Conservation (phyloP, 164 flowering plant genomes). For the Cinnamomum chago region DNA sequence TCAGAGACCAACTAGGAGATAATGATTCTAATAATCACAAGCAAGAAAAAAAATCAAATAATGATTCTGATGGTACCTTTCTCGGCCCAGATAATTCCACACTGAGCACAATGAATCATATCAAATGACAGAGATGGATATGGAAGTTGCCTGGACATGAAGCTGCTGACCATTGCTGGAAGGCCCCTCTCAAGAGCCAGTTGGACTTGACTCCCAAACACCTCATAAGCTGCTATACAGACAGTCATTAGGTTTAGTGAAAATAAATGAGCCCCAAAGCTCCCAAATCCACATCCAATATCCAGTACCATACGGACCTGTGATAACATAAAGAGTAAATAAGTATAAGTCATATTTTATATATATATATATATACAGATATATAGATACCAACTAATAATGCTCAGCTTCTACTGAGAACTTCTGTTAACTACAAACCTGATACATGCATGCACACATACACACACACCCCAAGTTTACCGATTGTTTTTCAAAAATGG, state of each 20-base stretch:
- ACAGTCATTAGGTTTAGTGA: constrained; percentile 75
- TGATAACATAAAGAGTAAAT: constrained; percentile 7
- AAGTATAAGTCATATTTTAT: background rate
- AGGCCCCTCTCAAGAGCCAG: constrained; percentile 98
- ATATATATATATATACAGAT: background rate
- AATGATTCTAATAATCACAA: too few species aligned
- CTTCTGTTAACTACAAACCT: too few species aligned
- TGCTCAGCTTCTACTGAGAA: too few species aligned
- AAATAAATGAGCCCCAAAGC: constrained; percentile 90
- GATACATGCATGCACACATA: too few species aligned
- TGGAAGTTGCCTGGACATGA: constrained; percentile 79
- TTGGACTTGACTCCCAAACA: constrained; percentile 95
- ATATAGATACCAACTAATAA: too few species aligned
- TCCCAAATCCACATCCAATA: constrained; percentile 97
- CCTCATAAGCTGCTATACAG: constrained; percentile 89
- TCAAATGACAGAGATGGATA: constrained; percentile 87
- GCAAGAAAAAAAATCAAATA: background rate
- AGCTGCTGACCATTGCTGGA: constrained; percentile 86
- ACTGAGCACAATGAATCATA: constrained; percentile 96
- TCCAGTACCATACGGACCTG: constrained; percentile 85
- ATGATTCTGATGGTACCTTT: constrained; percentile 54
- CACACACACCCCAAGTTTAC: too few species aligned
- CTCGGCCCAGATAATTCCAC: constrained; percentile 80
- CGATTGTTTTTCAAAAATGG: too few species aligned
- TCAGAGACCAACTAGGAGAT: too few species aligned